Evolutionary conservation across 352 stramenopile species (phyloP).

Genomic region (Phytophthora quininea): DNA sequence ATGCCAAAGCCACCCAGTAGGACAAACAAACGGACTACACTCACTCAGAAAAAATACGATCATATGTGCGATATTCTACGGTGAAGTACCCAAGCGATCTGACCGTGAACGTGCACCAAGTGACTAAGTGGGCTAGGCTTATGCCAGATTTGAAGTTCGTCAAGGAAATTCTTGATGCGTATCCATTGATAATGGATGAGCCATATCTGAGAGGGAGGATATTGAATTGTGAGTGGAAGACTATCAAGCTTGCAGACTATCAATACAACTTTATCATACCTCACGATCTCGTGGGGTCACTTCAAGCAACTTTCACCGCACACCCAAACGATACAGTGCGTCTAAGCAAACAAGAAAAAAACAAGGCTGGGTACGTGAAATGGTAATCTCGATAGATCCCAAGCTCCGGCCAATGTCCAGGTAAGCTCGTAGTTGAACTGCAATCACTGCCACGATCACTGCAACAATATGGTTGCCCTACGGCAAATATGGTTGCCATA

Average conservation of each 20-base stretch:
- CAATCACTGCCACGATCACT: neutral
- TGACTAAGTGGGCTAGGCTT: constrained; percentile 1
- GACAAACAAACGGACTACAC: neutral
- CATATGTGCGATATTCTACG: neutral
- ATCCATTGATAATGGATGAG: constrained; percentile 19
- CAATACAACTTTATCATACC: neutral
- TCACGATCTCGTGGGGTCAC: neutral
- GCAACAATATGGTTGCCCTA: neutral
- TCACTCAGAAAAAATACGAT: constrained; percentile 11
- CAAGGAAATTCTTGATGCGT: constrained; percentile 12
- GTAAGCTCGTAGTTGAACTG: neutral
- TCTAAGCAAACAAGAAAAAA: neutral
- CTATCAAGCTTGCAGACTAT: constrained; percentile 5
- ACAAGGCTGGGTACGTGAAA: neutral
- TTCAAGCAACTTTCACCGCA: neutral
- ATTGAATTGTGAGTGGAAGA: constrained; percentile 13
- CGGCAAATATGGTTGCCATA: neutral
- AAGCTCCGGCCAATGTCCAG: neutral
- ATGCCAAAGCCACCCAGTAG: constrained; percentile 6
- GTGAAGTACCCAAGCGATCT: constrained; percentile 17
- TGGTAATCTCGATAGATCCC: neutral
- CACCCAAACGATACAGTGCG: neutral
- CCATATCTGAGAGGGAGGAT: neutral
- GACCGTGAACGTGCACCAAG: constrained; percentile 7
- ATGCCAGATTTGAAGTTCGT: constrained; percentile 15